Evolutionary conservation across 2,329 filamentous ascomycete species (phyloP).

Genomic region (Colletotrichum simmondsii): DNA sequence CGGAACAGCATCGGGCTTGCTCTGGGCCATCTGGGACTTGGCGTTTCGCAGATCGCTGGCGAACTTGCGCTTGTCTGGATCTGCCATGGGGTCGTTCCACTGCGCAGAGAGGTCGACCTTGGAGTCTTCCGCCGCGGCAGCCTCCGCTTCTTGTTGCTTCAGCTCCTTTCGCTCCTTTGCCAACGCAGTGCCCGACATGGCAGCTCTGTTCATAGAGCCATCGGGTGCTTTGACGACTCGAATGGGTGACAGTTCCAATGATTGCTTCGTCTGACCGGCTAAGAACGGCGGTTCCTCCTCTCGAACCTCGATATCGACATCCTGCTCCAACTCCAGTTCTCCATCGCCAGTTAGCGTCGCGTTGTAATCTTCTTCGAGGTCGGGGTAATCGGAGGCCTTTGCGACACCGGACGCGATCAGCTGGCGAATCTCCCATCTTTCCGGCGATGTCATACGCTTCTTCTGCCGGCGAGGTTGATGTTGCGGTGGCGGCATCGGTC

Average conservation of each 20-base stretch:
- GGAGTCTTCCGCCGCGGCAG: conserved; percentile 75
- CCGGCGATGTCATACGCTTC: conserved; percentile 95
- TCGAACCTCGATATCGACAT: conserved; percentile 95
- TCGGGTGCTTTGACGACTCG: conserved; percentile 97
- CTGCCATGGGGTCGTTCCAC: conserved; percentile 97
- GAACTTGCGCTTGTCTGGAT: conserved; percentile 86
- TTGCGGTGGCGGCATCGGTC: conserved; percentile 51
- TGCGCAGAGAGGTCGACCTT: conserved; percentile 88
- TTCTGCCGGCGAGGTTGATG: conserved; percentile 68
- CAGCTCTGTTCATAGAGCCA: conserved; percentile 96
- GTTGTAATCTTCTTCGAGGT: conserved; percentile 93
- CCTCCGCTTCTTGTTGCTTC: conserved; percentile 87
- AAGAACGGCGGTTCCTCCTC: conserved; percentile 98
- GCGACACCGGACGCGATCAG: conserved; percentile 95
- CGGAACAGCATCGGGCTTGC: conserved; percentile 76
- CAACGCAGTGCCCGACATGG: conserved; percentile 89
- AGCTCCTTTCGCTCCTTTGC: conserved; percentile 92
- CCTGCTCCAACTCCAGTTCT: conserved; percentile 92
- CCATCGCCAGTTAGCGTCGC: conserved; percentile 87
- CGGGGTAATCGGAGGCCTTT: conserved; percentile 92
- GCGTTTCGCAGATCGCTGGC: conserved; percentile 84
- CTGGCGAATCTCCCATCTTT: conserved; percentile 97
- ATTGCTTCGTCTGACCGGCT: conserved; percentile 95
- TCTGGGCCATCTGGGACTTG: conserved; percentile 59
- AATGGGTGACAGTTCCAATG: conserved; percentile 93